Percentiles rank a stretch among this genome's conserved stretches.
phyloP scores from a whole-genome alignment of 164 flowering plant genomes.

The Vitis riparia region DNA sequence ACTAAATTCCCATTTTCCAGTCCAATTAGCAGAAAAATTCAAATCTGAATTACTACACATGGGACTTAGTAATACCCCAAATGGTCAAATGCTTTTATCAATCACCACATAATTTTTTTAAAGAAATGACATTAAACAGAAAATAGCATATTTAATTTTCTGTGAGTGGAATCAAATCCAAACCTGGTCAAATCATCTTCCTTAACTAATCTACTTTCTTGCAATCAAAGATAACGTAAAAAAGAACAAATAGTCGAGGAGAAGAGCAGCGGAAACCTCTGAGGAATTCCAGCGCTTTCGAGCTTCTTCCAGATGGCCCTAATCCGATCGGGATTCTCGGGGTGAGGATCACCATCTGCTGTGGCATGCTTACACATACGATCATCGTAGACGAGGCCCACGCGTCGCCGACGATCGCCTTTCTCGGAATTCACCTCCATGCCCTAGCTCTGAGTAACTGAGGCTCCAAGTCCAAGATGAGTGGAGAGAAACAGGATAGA shows the following conservation, averaged over 20 bases:
- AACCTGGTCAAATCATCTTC: too few species aligned
- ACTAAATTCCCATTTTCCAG: neutral
- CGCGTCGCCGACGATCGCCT: constrained; percentile 28
- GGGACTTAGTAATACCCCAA: neutral
- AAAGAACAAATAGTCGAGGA: neutral
- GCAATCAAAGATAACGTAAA: neutral
- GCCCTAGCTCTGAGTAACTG: neutral
- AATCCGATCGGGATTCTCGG: constrained; percentile 79
- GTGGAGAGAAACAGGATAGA: neutral
- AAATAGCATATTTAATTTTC: too few species aligned
- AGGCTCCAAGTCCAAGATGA: too few species aligned
- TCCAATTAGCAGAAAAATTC: neutral
- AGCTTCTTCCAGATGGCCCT: constrained; percentile 72
- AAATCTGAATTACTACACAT: neutral
- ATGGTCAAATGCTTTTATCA: neutral
- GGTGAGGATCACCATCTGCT: constrained; percentile 60
- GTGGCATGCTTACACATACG: constrained; percentile 75
- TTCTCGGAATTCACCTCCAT: constrained; percentile 12
- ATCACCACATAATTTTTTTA: neutral
- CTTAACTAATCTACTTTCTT: too few species aligned
- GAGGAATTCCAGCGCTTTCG: constrained; percentile 48
- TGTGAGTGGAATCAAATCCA: too few species aligned
- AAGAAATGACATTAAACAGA: neutral
- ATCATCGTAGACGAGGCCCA: constrained; percentile 82
- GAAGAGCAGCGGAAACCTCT: constrained; percentile 41